Evolutionary conservation across 2,329 filamentous ascomycete genomes (phyloP).

Genomic region (Thelonectria olida): DNA sequence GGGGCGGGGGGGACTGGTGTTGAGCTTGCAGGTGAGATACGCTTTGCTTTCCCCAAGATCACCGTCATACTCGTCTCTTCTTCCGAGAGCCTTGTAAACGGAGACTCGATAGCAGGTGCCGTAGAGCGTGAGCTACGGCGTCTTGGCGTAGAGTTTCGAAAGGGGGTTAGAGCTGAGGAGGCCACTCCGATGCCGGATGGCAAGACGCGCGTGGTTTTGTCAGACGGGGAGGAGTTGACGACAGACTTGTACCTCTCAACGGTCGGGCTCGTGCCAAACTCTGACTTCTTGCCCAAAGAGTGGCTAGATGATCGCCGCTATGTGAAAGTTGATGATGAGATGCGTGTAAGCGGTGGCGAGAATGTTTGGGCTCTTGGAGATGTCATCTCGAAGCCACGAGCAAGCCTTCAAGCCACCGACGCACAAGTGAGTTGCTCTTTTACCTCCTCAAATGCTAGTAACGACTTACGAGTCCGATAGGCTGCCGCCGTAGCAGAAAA

Average conservation of each 20-base stretch:
- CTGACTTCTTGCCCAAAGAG: constrained; percentile 57
- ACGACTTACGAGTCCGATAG: constrained; percentile 37
- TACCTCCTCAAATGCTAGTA: too few relatives aligned
- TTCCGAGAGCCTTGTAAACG: constrained; percentile 52
- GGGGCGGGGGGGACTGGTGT: constrained; percentile 66
- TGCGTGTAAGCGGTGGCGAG: constrained; percentile 55
- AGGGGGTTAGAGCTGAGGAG: constrained; percentile 51
- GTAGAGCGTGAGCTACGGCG: constrained; percentile 60
- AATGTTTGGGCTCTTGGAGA: constrained; percentile 65
- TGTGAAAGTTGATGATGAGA: constrained; percentile 60
- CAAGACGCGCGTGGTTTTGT: constrained; percentile 59
- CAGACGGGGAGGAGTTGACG: constrained; percentile 55
- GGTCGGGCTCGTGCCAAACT: constrained; percentile 64
- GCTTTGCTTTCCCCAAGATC: constrained; percentile 59
- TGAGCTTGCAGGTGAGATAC: constrained; percentile 65
- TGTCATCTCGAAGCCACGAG: constrained; percentile 59
- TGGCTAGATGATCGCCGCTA: constrained; percentile 56
- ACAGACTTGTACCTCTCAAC: constrained; percentile 68
- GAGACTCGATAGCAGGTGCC: constrained; percentile 53
- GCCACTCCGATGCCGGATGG: constrained; percentile 49
- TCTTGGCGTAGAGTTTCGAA: constrained; percentile 60
- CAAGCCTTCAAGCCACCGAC: constrained; percentile 69
- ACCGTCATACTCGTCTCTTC: constrained; percentile 59
- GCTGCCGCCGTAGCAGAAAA: constrained; percentile 64
- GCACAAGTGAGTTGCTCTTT: constrained; percentile 53